These are phyloP conservation scores for Purshia tridentata DNA, from an alignment of 306 rosid genomes.

Conservation along the genomic window DNA sequence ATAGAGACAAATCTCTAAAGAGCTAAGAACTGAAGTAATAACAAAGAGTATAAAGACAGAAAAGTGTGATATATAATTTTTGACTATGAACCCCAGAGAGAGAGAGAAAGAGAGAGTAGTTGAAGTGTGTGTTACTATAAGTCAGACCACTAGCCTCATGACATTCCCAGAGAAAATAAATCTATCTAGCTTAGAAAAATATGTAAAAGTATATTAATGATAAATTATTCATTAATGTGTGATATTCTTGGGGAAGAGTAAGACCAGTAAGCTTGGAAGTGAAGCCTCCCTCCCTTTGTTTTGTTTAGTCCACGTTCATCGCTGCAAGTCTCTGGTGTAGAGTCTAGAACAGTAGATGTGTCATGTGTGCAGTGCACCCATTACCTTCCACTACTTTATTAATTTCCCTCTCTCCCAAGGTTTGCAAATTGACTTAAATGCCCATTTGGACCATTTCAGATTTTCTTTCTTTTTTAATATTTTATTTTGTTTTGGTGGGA, in stretches of 20 bases:
- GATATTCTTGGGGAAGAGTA: constrained; percentile 8
- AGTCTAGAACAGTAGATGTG: no score
- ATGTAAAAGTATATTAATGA: constrained; percentile 24
- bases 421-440: constrained; percentile 31
- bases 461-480: neutral
- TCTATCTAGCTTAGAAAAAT: neutral
- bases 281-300: constrained; percentile 20
- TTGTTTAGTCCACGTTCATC: constrained; percentile 28
- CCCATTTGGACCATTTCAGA: constrained; percentile 12
- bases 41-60: constrained; percentile 58
- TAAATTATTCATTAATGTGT: neutral
- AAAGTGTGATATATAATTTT: constrained; percentile 42
- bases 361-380: constrained; percentile 28
- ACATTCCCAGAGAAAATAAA: constrained; percentile 44
- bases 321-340: constrained; percentile 29
- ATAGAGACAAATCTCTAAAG: constrained; percentile 47
- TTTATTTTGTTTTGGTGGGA: neutral
- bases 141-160: constrained; percentile 32
- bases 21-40: constrained; percentile 32
- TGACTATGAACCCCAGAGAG: constrained; percentile 34
- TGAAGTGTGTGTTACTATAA: constrained; percentile 8
- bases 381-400: constrained; percentile 13
- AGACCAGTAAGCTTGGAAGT: constrained; percentile 27
- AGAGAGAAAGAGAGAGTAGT: constrained; percentile 21
- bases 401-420: neutral